Evolutionary conservation across 106 monocot genomes (phyloP).

Genomic region (Iris macrosiphon): DNA sequence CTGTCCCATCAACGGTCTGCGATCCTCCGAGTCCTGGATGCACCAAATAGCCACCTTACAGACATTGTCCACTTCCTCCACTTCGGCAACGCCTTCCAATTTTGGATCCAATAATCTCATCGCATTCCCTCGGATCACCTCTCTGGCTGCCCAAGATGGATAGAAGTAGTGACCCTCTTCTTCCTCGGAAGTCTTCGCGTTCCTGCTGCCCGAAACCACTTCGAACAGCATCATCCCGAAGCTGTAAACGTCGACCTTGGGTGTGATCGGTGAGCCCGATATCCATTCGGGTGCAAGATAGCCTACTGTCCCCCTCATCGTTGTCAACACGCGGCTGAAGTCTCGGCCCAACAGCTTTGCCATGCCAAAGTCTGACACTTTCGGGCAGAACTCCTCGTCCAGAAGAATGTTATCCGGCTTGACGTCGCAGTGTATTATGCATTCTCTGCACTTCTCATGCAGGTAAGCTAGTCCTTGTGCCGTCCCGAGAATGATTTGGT

Average conservation of each 20-base stretch:
- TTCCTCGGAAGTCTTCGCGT: neutral
- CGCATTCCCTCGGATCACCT: no score
- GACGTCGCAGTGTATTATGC: constrained; percentile 8
- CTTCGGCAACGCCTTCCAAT: no score
- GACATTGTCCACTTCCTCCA: no score
- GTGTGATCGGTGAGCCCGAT: neutral
- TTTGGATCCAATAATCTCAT: no score
- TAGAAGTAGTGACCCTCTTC: no score
- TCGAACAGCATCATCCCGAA: constrained; percentile 11
- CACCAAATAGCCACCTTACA: no score
- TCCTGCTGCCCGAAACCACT: constrained; percentile 7
- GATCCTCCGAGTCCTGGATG: no score
- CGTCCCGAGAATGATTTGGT: neutral
- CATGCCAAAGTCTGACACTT: constrained; percentile 1
- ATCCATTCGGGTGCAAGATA: constrained; percentile 12
- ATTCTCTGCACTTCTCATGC: constrained; percentile 5
- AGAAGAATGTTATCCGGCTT: constrained; percentile 7
- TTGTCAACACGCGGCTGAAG: constrained; percentile 4
- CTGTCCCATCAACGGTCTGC: no score
- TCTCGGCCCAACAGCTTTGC: constrained; percentile 5
- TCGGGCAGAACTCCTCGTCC: neutral
- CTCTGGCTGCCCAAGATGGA: no score
- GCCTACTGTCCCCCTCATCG: constrained; percentile 9
- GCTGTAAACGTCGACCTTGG: constrained; percentile 10
- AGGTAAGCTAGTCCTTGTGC: constrained; percentile 5